phyloP scores from a whole-genome alignment of 768 basidiomycete species.

The Rhodotorula paludigena region DNA sequence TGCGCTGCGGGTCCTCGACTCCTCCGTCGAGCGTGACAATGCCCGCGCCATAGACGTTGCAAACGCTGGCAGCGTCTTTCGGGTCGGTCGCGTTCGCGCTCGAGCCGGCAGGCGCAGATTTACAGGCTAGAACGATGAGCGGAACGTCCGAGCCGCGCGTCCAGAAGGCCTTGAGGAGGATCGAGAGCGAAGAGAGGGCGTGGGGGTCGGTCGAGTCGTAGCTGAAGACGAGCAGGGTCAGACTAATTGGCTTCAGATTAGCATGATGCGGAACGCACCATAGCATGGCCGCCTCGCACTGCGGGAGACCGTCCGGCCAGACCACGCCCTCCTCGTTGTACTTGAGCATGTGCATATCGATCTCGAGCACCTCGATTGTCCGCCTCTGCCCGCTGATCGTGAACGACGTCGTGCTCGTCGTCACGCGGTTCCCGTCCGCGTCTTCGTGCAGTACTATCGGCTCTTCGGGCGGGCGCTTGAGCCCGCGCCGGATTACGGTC shows the following conservation, averaged over 20 bases:
- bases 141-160: constrained; percentile 57
- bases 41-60: constrained; percentile 41
- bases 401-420: constrained; percentile 26
- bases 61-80: constrained; percentile 26
- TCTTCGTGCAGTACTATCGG: constrained; percentile 28
- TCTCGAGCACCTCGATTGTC: constrained; percentile 45
- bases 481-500: constrained; percentile 68
- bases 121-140: constrained; percentile 76
- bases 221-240: background rate
- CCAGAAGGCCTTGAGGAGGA: constrained; percentile 52
- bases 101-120: constrained; percentile 58
- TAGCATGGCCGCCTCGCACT: constrained; percentile 70
- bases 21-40: constrained; percentile 46
- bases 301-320: constrained; percentile 59
- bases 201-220: constrained; percentile 39
- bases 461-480: constrained; percentile 48
- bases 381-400: constrained; percentile 45
- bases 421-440: constrained; percentile 36
- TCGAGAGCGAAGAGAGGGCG: constrained; percentile 22
- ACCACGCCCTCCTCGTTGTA: constrained; percentile 34
- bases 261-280: constrained; percentile 49
- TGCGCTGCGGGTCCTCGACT: constrained; percentile 58
- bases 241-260: no score
- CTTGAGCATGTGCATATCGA: constrained; percentile 35
- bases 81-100: constrained; percentile 42